These are phyloP conservation scores for Talaromyces sp. DNA, from an alignment of 2,329 filamentous ascomycete species.

Conservation along the genomic window DNA sequence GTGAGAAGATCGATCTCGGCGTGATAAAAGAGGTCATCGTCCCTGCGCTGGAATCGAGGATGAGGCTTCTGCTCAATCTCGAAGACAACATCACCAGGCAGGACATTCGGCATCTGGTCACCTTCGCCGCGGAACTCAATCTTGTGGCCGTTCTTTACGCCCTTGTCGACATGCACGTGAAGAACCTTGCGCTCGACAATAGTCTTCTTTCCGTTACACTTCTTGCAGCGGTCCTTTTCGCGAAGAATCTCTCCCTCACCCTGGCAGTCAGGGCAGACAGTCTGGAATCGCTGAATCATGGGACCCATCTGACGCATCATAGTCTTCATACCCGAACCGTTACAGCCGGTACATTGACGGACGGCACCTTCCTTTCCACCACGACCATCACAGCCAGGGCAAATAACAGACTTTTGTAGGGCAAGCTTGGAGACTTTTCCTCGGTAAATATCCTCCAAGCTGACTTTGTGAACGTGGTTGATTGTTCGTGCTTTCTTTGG, in stretches of 20 bases:
- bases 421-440: constrained; percentile 98
- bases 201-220: constrained; percentile 96
- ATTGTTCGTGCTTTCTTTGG: constrained; percentile 93
- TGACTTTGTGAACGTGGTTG: constrained; percentile 97
- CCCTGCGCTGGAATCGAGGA: constrained; percentile 87
- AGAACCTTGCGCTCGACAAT: constrained; percentile 95
- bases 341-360: constrained; percentile 84
- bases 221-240: constrained; percentile 97
- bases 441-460: constrained; percentile 94
- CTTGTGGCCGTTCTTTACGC: constrained; percentile 90
- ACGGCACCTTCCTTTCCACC: constrained; percentile 98
- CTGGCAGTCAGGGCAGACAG: constrained; percentile 95
- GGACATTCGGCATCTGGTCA: constrained; percentile 88
- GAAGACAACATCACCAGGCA: constrained; percentile 94
- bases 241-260: constrained; percentile 96
- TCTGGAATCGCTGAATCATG: constrained; percentile 99
- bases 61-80: constrained; percentile 99
- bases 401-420: constrained; percentile 95
- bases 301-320: constrained; percentile 99
- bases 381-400: constrained; percentile 86
- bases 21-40: constrained; percentile 92
- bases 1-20: constrained; percentile 95
- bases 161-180: constrained; percentile 94
- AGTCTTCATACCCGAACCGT: constrained; percentile 96
- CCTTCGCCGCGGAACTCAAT: constrained; percentile 96